Evolutionary conservation across 805 yeast genomes (phyloP).

Genomic region (Candida maesae): DNA sequence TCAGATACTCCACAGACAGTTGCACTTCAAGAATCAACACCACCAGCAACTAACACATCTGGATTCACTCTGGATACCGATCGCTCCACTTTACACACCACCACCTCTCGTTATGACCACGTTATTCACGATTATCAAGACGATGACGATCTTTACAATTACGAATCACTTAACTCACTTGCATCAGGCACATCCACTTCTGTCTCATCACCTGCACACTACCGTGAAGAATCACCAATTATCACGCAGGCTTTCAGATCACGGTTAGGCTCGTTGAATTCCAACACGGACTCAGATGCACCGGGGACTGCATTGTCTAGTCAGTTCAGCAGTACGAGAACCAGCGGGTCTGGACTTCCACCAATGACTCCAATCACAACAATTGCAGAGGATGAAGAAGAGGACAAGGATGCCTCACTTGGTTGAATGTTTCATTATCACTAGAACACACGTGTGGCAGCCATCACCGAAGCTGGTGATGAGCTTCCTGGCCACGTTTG

Average conservation of each 20-base stretch:
- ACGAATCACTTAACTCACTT: slow-evolving; percentile 16
- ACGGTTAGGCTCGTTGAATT: slow-evolving; percentile 13
- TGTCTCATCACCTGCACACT: slow-evolving; percentile 6
- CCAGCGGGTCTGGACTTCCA: slow-evolving; percentile 8
- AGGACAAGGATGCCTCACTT: not conserved
- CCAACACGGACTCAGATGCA: not conserved
- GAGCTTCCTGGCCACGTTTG: too few species aligned
- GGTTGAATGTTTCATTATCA: too few species aligned
- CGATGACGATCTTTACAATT: slow-evolving; percentile 20
- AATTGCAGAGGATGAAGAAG: slow-evolving; percentile 20
- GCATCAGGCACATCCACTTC: slow-evolving; percentile 12
- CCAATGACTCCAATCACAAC: slow-evolving; percentile 21
- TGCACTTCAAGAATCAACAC: slow-evolving; percentile 4
- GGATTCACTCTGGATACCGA: not conserved
- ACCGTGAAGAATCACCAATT: slow-evolving; percentile 10
- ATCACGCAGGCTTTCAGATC: slow-evolving; percentile 20
- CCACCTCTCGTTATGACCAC: not conserved
- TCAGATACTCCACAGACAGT: slow-evolving; percentile 5
- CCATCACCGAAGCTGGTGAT: too few species aligned
- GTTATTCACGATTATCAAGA: slow-evolving; percentile 18
- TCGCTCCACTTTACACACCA: not conserved
- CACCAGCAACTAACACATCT: slow-evolving; percentile 2
- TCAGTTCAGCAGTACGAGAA: slow-evolving; percentile 14
- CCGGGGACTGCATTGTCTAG: slow-evolving; percentile 13
- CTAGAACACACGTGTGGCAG: too few species aligned